Percentiles rank a stretch among this genome's conserved stretches.
Evolutionary conservation across 306 rosid species (phyloP).

Genomic region (Arachis stenosperma): DNA sequence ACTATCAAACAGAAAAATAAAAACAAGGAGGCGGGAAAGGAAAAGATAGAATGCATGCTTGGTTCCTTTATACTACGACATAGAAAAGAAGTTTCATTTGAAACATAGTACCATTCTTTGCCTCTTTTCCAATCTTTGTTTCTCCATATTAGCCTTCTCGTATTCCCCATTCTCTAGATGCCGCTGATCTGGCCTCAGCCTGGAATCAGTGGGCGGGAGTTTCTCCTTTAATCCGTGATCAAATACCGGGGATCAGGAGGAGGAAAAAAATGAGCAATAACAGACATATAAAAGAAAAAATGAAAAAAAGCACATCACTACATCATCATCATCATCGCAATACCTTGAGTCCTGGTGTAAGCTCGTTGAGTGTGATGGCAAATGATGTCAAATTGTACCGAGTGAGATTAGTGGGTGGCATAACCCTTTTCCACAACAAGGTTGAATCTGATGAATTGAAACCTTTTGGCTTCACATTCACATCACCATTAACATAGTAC

Average conservation of each 20-base stretch:
- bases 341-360: slow-evolving; percentile 87
- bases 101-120: slow-evolving; percentile 91
- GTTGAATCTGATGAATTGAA: slow-evolving; percentile 50
- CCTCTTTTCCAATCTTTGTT: slow-evolving; percentile 89
- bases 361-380: slow-evolving; percentile 88
- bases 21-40: background rate
- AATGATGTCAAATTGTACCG: slow-evolving; percentile 98
- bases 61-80: too few species aligned
- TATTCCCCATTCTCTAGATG: slow-evolving; percentile 96
- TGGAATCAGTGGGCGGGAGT: slow-evolving; percentile 98
- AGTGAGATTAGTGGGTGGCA: slow-evolving; percentile 66
- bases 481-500: slow-evolving; percentile 66
- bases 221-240: slow-evolving; percentile 97
- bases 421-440: slow-evolving; percentile 81
- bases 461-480: slow-evolving; percentile 58
- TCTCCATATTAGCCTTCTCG: slow-evolving; percentile 90
- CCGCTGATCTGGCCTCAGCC: slow-evolving; percentile 98
- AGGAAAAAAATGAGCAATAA: slow-evolving; percentile 43
- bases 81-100: background rate
- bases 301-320: slow-evolving; percentile 44
- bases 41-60: slow-evolving; percentile 11
- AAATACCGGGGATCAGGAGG: slow-evolving; percentile 87
- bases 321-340: slow-evolving; percentile 49
- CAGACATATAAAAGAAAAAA: slow-evolving; percentile 53
- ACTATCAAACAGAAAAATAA: too few species aligned